These are phyloP conservation scores for Scortechinia acanthostroma DNA, from an alignment of 2,329 filamentous ascomycete species.

Conservation along the genomic window DNA sequence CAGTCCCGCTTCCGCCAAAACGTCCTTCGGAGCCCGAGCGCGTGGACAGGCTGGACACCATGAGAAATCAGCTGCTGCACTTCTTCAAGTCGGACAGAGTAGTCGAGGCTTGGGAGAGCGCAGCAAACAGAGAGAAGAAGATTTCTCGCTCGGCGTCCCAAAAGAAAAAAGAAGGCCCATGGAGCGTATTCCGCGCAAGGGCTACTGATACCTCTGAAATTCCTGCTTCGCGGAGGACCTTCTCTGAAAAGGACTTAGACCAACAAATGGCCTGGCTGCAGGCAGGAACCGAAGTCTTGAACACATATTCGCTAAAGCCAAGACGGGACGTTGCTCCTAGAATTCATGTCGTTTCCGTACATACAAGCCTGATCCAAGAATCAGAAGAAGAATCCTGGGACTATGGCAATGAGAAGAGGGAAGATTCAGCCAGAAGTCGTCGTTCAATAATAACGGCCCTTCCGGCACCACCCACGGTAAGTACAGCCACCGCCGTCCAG, in stretches of 20 bases:
- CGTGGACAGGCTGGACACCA: not conserved
- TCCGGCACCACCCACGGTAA: too few relatives aligned
- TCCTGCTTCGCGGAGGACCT: not conserved
- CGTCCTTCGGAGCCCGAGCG: too few relatives aligned
- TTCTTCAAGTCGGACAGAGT: not conserved
- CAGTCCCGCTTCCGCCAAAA: not conserved
- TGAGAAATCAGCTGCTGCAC: not conserved
- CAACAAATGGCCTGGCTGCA: not conserved
- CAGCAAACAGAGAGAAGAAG: not conserved
- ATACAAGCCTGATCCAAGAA: not conserved
- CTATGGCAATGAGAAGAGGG: not conserved
- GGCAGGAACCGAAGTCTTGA: not conserved
- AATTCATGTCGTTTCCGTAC: not conserved
- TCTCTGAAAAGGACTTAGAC: not conserved
- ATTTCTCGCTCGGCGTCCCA: not conserved
- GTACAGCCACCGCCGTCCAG: too few relatives aligned
- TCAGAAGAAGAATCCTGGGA: not conserved
- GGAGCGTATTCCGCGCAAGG: not conserved
- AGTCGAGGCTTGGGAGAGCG: not conserved
- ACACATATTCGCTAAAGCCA: not conserved
- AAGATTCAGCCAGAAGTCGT: not conserved
- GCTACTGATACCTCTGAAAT: not conserved
- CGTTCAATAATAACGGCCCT: not conserved
- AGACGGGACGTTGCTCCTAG: not conserved
- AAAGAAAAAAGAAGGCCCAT: not conserved